Evolutionary conservation across 2,329 filamentous ascomycete species (phyloP).

Genomic region (Neonectria neomacrospora): DNA sequence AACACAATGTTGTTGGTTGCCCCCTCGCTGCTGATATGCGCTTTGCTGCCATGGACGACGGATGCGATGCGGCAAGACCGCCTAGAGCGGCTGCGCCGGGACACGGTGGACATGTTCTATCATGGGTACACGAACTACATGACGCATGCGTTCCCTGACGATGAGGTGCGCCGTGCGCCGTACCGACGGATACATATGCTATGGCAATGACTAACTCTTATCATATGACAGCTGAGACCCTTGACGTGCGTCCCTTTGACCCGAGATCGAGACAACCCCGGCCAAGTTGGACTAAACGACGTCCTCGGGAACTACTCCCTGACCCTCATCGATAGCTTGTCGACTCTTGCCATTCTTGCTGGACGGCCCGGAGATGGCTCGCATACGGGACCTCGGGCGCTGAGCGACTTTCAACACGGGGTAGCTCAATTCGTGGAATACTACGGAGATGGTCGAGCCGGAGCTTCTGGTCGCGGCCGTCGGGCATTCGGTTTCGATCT

Average conservation of each 20-base stretch:
- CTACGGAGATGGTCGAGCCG: constrained; percentile 85
- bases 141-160: constrained; percentile 91
- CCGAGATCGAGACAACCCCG: constrained; percentile 82
- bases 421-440: constrained; percentile 79
- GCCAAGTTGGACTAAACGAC: constrained; percentile 90
- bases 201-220: constrained; percentile 29
- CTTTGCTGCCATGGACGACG: constrained; percentile 55
- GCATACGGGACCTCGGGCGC: constrained; percentile 59
- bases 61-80: constrained; percentile 66
- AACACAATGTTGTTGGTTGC: constrained; percentile 46
- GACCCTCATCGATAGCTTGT: constrained; percentile 94
- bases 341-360: constrained; percentile 91
- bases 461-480: constrained; percentile 74
- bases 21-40: constrained; percentile 41
- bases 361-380: constrained; percentile 68
- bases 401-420: constrained; percentile 82
- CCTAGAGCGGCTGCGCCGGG: constrained; percentile 66
- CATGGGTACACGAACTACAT: constrained; percentile 98
- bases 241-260: constrained; percentile 86
- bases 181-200: constrained; percentile 14
- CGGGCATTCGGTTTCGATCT: constrained; percentile 87
- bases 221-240: constrained; percentile 73
- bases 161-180: constrained; percentile 68
- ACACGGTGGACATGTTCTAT: constrained; percentile 87
- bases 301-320: constrained; percentile 97